Evolutionary conservation across 179 eudicot species (phyloP), one percentile per base, ranked within the genome.

Genomic region (Heliamphora pulchella): DNA sequence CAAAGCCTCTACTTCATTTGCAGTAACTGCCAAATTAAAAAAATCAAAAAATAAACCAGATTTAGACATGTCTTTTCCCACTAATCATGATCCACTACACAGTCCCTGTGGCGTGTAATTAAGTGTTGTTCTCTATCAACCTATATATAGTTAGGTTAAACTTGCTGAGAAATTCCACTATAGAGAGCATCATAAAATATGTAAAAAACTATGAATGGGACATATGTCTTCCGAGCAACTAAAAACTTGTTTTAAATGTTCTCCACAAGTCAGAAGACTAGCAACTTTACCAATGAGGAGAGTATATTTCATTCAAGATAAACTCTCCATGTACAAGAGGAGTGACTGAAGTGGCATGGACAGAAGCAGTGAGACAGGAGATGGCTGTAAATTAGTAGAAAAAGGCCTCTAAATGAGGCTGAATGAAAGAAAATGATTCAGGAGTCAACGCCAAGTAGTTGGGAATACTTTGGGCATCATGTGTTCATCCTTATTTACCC

Each of bases 1-100:
- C 70, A 96, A 78, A 61, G 98, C 99, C 86, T 94, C 98, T n/a
- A 96, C 95, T 88, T 93, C 99, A 82, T 86, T 92, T 78, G 85
- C 89, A 3, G 93, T 91, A 83, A 96, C 99, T 96, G 94, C 91
- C 76, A 13, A 77, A 68, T 66, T 20, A 73, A 59, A 53, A 50
- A 47, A 15, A 2, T 8, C 14, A 1, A 41, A 14, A 15, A 2
- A 8, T 18, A 1, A 41, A 14, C 20, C 13, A 54, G n/a, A 9
- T 13, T 44, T 68, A 63, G 64, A 43, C 71, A 14, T 75, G 46
- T 75, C 5, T 18, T 57, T 13, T 18, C 22, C 17, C 22, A 58
- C 20, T n/a, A 61, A 43, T 15, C 17, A 58, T 1, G 15, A 72
- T 18, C 58, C 18, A 5, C 61, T 72, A 50, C 75, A 71, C 8